Evolutionary conservation across 352 stramenopile species (phyloP).

Genomic region (Labyrinthula sp.): DNA sequence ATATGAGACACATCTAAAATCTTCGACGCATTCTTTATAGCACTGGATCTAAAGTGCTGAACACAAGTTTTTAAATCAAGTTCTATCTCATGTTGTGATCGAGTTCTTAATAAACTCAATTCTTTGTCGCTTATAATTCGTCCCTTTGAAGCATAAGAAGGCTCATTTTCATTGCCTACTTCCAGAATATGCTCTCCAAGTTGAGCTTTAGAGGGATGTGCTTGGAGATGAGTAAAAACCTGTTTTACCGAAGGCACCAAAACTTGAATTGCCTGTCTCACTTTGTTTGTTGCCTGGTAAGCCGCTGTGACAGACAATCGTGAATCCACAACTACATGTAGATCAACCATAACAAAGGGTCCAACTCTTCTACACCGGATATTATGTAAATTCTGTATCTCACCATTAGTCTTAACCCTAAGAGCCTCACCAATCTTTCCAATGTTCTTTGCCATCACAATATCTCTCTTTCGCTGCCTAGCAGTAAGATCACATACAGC

Average conservation of each 20-base stretch:
- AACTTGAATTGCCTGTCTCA: constrained; percentile 17
- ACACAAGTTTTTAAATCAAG: constrained; percentile 3
- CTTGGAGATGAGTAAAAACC: constrained; percentile 24
- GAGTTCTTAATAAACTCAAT: too few relatives aligned
- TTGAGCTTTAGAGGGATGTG: constrained; percentile 10
- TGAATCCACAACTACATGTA: constrained; percentile 22
- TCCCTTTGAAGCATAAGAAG: too few relatives aligned
- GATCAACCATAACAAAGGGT: constrained; percentile 27
- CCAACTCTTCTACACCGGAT: constrained; percentile 14
- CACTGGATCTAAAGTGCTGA: too few relatives aligned
- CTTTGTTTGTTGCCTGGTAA: constrained; percentile 18
- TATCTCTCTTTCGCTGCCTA: constrained; percentile 1
- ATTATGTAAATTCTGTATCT: constrained; percentile 8
- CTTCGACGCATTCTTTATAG: background rate
- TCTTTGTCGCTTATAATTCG: too few relatives aligned
- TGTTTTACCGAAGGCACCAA: constrained; percentile 12
- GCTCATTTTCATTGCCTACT: too few relatives aligned
- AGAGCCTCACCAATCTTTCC: constrained; percentile 10
- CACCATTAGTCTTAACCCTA: background rate
- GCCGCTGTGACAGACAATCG: constrained; percentile 14
- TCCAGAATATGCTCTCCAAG: too few relatives aligned
- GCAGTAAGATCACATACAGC: constrained; percentile 27
- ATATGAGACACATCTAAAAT: constrained; percentile 14
- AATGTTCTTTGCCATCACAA: constrained; percentile 2
- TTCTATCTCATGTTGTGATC: constrained; percentile 16